Evolutionary conservation across 2,329 filamentous ascomycete genomes (phyloP), one percentile per base, ranked within the genome.

Genomic region (Colletotrichum lupini): DNA sequence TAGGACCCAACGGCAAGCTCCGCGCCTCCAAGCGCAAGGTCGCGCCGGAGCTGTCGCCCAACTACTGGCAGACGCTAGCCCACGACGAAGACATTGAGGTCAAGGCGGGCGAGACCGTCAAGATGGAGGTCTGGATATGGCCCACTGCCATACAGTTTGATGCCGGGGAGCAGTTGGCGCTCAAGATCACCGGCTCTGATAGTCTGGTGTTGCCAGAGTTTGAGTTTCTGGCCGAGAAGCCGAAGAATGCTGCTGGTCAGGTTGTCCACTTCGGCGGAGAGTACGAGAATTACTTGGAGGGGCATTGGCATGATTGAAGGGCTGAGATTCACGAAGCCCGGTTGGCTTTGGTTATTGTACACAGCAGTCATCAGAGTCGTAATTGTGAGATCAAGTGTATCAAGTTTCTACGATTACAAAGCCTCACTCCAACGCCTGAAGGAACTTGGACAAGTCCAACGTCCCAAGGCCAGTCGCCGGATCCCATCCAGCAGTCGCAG

Each of bases 41-140:
- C 7, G 60, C 67, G 16, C 53, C 61, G 4, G 61, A 70, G 37
- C 24, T 66, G 4, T 42, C 37, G 16, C 60, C 42, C 5, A 8
- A 2, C 8, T 32, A 37, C 22, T 70, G 67, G 67, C 37, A 59
- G 55, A 65, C 67, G 2, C 37, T 70, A 37, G 60, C 61, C 2
- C 61, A 70, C 0, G 55, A 70, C 5, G 24, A n/a, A 6, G 55
- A 66, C 5, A 35, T 65, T 28, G 52, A 53, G 1, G 5, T 70
- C 8, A 12, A 12, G 55, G 42, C 62, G 1, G 68, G 63, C 0
- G 63, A 71, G 30, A 14, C 52, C 9, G 4, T 67, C 4, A 46
- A 22, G 32, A 30, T 67, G 46, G 63, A 67, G 6, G 24, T 71
- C 1, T 67, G 63, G 68, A 28, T 67, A 3, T 67, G 68, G 68